These are phyloP conservation scores for Russula olivacea DNA, from an alignment of 768 basidiomycete genomes.

Conservation along the genomic window DNA sequence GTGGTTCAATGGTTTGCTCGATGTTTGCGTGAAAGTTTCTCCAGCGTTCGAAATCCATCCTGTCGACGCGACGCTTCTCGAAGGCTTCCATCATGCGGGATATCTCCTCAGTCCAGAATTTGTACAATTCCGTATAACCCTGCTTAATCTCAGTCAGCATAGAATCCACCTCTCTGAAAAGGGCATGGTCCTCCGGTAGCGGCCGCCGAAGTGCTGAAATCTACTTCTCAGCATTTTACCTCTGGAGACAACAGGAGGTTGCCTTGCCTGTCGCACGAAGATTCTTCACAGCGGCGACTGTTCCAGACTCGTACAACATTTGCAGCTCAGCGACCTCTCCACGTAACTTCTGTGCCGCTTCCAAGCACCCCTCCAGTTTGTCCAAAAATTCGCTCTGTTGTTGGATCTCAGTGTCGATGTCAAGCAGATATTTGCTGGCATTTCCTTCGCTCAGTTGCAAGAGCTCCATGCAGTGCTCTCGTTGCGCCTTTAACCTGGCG, in stretches of 20 bases:
- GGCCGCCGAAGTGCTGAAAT: background rate
- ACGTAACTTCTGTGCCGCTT: background rate
- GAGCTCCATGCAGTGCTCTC: background rate
- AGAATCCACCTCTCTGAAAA: background rate
- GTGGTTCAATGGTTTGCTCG: background rate
- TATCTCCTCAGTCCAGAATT: conserved; percentile 4
- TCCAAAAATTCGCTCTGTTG: background rate
- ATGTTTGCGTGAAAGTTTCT: background rate
- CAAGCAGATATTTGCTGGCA: background rate
- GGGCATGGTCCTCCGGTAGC: background rate
- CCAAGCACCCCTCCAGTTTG: background rate
- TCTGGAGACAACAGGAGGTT: background rate
- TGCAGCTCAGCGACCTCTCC: background rate
- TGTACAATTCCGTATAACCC: background rate
- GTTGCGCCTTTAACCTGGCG: background rate
- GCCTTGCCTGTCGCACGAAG: background rate
- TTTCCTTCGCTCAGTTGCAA: background rate
- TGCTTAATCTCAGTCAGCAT: background rate
- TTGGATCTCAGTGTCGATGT: background rate
- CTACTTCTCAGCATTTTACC: background rate
- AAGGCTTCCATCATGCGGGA: background rate
- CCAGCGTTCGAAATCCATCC: background rate
- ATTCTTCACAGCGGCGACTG: background rate
- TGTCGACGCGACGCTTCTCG: background rate
- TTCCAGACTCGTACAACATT: background rate